Conservation (phyloP, 2,329 filamentous ascomycete species). For the Cordyceps fumosorosea region DNA sequence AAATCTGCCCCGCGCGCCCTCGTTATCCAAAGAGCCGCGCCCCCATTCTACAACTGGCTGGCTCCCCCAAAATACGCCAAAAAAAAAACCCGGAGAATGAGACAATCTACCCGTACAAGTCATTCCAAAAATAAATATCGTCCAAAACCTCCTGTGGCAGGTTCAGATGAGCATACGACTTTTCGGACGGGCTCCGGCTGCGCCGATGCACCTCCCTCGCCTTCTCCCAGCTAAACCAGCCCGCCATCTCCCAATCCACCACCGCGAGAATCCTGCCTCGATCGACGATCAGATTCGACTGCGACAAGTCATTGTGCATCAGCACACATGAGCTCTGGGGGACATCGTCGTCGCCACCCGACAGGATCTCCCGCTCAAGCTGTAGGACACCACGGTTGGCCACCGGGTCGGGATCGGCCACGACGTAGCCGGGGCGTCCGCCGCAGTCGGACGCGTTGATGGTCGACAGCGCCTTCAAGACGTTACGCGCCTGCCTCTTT, state of each 20-base stretch:
- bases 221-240: background rate
- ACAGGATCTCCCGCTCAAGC: background rate
- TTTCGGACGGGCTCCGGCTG: background rate
- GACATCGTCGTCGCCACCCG: background rate
- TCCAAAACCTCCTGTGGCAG: background rate
- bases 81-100: background rate
- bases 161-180: background rate
- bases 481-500: constrained; percentile 28
- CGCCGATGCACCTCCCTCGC: background rate
- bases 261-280: constrained; percentile 22
- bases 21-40: background rate
- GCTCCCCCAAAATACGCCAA: background rate
- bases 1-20: too few relatives aligned
- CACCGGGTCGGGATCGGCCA: background rate
- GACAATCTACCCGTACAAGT: background rate
- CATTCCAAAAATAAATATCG: background rate
- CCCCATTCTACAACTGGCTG: background rate
- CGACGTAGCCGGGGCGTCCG: background rate
- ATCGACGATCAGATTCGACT: constrained; percentile 24
- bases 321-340: background rate
- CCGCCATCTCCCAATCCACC: constrained; percentile 24
- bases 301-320: constrained; percentile 1
- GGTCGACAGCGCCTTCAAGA: constrained; percentile 22
- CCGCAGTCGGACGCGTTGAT: constrained; percentile 16
- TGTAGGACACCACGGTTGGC: background rate